Evolutionary conservation across 192 early-diverging fungal genomes (phyloP).

Genomic region (Blastocladiella britannica): DNA sequence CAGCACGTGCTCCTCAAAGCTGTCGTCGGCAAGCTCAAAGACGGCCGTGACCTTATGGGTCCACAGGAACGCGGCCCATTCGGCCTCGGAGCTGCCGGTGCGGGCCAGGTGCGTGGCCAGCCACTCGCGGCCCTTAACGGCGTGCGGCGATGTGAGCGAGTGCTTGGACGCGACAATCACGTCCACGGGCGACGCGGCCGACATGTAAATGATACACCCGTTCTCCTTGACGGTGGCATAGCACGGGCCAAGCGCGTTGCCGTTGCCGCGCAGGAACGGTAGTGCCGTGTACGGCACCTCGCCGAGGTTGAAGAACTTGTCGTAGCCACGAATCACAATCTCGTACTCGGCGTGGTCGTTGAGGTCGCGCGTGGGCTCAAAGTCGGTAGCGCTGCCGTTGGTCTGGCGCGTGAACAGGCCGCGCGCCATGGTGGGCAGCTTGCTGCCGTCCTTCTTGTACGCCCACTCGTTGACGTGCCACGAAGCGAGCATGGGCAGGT

Average conservation of each 20-base stretch:
- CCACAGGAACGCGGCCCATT: conserved; percentile 52
- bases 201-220: conserved; percentile 80
- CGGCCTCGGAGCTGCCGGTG: conserved; percentile 30
- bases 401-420: conserved; percentile 48
- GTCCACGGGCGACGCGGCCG: conserved; percentile 32
- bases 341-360: conserved; percentile 14
- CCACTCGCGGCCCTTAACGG: conserved; percentile 49
- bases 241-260: conserved; percentile 67
- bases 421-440: conserved; percentile 53
- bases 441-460: conserved; percentile 37
- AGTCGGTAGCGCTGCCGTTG: conserved; percentile 2
- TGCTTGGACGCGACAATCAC: conserved; percentile 85
- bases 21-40: conserved; percentile 72
- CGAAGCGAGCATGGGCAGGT: too few relatives aligned
- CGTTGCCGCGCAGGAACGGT: too few relatives aligned
- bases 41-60: conserved; percentile 61
- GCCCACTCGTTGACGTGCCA: conserved; percentile 51
- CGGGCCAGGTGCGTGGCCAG: conserved; percentile 35
- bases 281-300: conserved; percentile 40
- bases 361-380: too few relatives aligned
- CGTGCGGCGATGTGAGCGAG: conserved; percentile 30
- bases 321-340: conserved; percentile 75
- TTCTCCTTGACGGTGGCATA: conserved; percentile 90
- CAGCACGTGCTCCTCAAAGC: conserved; percentile 86
- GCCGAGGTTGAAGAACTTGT: conserved; percentile 86